phyloP scores from a whole-genome alignment of 371 early-diverging fungal genomes.

The Nematocida displodere region DNA sequence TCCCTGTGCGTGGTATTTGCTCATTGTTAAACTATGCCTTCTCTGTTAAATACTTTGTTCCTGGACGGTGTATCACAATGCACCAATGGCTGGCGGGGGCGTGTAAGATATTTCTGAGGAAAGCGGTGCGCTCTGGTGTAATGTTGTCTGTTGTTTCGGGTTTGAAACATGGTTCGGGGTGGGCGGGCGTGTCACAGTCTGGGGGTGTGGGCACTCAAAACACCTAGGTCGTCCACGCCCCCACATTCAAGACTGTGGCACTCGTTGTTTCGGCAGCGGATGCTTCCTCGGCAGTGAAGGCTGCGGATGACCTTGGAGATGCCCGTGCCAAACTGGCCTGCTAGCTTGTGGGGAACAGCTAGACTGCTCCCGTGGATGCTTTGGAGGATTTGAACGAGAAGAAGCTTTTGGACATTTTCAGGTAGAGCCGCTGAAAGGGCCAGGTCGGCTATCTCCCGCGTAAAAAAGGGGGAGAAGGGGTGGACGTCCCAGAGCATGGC shows the following conservation, averaged over 20 bases:
- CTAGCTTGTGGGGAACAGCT: conserved; percentile 5
- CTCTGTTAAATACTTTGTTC: conserved; percentile 39
- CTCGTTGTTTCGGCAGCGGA: conserved; percentile 34
- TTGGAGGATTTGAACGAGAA: neutral
- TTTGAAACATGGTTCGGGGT: too few species aligned
- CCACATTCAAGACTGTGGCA: conserved; percentile 43
- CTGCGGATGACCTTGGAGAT: conserved; percentile 19
- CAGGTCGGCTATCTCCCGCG: neutral
- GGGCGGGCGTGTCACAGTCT: too few species aligned
- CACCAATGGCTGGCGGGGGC: conserved; percentile 41
- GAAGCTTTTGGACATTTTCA: neutral
- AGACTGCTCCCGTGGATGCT: neutral
- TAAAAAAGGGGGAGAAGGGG: conserved; percentile 19
- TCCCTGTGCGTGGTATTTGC: conserved; percentile 19
- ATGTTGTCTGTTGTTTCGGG: too few species aligned
- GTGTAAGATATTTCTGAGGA: too few species aligned
- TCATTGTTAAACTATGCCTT: neutral
- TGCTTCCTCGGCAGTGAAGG: conserved; percentile 27
- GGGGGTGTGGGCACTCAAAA: too few species aligned
- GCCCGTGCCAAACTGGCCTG: conserved; percentile 48
- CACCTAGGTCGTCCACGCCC: too few species aligned
- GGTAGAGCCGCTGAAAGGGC: neutral
- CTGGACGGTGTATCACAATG: conserved; percentile 25
- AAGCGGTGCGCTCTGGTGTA: too few species aligned
- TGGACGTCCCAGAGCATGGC: neutral